Base-by-base conservation (phyloP, 176 grass and related monocot genomes). In the Paspalum notatum region DNA sequence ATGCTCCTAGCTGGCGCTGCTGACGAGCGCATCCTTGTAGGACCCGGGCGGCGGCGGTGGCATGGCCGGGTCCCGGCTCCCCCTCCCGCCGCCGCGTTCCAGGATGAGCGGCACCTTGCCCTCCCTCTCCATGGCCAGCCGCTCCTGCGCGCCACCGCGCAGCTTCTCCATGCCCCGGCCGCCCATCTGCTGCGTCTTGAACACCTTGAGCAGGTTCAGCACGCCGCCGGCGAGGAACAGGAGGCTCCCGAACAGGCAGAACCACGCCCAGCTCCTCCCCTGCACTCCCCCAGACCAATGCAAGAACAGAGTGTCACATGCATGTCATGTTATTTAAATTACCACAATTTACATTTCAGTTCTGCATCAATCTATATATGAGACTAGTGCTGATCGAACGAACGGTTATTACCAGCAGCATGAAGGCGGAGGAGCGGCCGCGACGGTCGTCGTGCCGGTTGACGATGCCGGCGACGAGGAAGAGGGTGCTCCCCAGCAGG, bases 151-250 rank as follows among this genome's bases (percentile, higher is more conserved):
- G 7, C 83, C 89, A 46, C 92, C 92, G 3, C 84, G 73, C 12
- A 98, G 92, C 84, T 89, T 98, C 90, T 98, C 96, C 5, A 98
- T 71, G 8, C 75, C 71, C n/a, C 62, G 62, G 0, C 88, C 86
- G 51, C 85, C 88, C 84, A 93, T 93, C 79, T 86, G 88, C 81
- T 95, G 96, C 92, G 87, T 89, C 91, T 95, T 88, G 86, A 91
- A 95, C 82, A 98, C 96, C 62, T 98, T 98, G 40, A 88, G 77
- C 1, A 95, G 88, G 83, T 98, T 98, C 71, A 95, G 9, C 22
- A 93, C 11, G 9, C 78, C 92, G 40, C 86, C 96, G 0, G 66
- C 49, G 7, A 90, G 47, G 83, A 98, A 93, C 20, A 95, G 84
- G 3, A 87, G 39, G 86, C 95, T 95, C 13, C 90, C 88, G 42